phyloP scores from a whole-genome alignment of 192 early-diverging fungal genomes.

The Coemansia sp. region DNA sequence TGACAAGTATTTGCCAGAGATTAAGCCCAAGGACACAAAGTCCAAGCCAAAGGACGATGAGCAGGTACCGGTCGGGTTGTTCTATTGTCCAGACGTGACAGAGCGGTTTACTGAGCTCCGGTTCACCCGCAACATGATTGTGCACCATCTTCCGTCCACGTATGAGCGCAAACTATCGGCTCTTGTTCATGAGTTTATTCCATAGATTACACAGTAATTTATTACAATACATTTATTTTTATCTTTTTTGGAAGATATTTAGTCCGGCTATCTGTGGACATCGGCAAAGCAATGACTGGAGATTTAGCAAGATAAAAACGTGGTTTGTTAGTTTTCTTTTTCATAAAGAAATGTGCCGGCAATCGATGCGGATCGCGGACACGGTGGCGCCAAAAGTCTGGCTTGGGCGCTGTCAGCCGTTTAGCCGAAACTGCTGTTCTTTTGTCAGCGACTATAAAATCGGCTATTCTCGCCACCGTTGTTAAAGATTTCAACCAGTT shows the following conservation, averaged over 20 bases:
- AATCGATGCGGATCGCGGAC: no score
- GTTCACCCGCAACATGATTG: constrained; percentile 78
- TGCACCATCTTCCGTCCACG: constrained; percentile 70
- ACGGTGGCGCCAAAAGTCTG: no score
- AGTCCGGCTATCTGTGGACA: background rate
- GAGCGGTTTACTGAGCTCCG: constrained; percentile 75
- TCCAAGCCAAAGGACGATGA: constrained; percentile 4
- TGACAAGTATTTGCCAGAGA: constrained; percentile 23
- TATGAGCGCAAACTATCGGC: constrained; percentile 64
- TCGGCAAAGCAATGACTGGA: background rate
- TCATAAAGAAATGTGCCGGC: background rate
- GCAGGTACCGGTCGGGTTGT: constrained; percentile 54
- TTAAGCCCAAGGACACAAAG: background rate
- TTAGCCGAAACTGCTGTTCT: no score
- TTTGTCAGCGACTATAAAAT: no score
- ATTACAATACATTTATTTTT: background rate
- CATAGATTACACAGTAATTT: background rate
- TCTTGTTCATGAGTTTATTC: constrained; percentile 28
- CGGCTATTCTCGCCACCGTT: no score
- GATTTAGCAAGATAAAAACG: background rate
- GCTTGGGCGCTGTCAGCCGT: no score
- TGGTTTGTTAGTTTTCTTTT: background rate
- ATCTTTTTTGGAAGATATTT: background rate
- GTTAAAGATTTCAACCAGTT: no score
- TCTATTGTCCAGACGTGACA: constrained; percentile 72